A percentile compares a stretch with the other conserved stretches of the same genome.
phyloP scores from a whole-genome alignment of 164 flowering plant genomes.

The Malania oleifera region DNA sequence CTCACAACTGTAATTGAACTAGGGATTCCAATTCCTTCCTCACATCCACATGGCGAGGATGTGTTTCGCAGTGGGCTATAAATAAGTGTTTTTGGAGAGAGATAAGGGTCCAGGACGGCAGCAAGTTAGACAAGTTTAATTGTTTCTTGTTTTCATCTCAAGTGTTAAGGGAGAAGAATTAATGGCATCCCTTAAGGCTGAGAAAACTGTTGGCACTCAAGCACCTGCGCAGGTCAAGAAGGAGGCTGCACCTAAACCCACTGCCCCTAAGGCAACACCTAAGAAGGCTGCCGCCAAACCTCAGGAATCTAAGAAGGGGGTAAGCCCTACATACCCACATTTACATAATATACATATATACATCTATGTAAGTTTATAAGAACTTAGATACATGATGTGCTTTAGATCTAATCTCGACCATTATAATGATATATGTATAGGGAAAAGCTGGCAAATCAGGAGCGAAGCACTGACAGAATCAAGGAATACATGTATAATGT shows the following conservation, averaged over 20 bases:
- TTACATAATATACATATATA: too few species aligned
- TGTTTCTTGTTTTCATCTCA: too few species aligned
- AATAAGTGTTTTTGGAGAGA: too few species aligned
- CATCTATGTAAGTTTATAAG: not conserved
- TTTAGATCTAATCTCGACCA: not conserved
- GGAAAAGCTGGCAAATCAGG: conserved; percentile 32
- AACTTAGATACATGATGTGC: not conserved
- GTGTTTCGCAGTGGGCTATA: too few species aligned
- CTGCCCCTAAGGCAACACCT: conserved; percentile 24
- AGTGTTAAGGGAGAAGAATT: conserved; percentile 1
- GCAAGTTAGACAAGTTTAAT: too few species aligned
- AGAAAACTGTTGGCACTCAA: conserved; percentile 35
- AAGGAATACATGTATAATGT: too few species aligned
- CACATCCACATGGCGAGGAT: too few species aligned
- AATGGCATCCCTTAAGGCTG: conserved; percentile 51
- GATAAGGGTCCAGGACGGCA: too few species aligned
- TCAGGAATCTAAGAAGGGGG: conserved; percentile 41
- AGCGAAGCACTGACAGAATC: conserved; percentile 21
- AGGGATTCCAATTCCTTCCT: too few species aligned
- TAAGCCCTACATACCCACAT: too few species aligned
- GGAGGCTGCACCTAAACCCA: conserved; percentile 28
- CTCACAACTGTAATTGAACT: too few species aligned
- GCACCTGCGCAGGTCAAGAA: conserved; percentile 36
- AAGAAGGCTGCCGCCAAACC: conserved; percentile 39
- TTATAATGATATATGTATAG: conserved; percentile 15